Conservation (phyloP, 1,284 basidiomycete genomes). For the Anthracocystis setariae region DNA sequence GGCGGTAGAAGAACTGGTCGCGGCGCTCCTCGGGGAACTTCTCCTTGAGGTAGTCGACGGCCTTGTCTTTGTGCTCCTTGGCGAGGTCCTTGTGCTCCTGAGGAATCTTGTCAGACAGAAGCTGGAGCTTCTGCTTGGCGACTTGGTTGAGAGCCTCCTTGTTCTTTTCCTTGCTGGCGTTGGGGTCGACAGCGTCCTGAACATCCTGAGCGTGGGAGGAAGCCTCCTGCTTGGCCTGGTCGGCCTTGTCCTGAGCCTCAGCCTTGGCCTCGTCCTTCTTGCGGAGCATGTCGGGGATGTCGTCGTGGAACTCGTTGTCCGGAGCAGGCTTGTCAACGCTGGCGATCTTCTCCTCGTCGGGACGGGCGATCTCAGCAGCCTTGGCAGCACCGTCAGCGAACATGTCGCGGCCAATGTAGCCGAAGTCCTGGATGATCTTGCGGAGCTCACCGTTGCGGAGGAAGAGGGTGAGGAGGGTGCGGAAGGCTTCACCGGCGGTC, state of each 20-base stretch:
- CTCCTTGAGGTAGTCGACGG: conserved; percentile 75
- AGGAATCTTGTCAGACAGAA: conserved; percentile 64
- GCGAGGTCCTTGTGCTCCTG: conserved; percentile 63
- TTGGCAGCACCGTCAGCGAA: conserved; percentile 81
- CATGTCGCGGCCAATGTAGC: conserved; percentile 75
- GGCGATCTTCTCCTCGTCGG: conserved; percentile 75
- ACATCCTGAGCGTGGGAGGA: conserved; percentile 48
- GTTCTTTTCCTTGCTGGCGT: conserved; percentile 68
- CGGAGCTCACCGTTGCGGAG: conserved; percentile 62
- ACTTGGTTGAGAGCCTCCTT: conserved; percentile 68
- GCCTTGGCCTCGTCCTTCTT: conserved; percentile 62
- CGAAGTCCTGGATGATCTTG: conserved; percentile 61
- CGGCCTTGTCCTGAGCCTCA: conserved; percentile 48
- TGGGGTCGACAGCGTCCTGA: conserved; percentile 58
- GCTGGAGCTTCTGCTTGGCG: conserved; percentile 69
- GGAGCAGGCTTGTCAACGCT: conserved; percentile 75
- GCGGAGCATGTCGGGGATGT: conserved; percentile 69
- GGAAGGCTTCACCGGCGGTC: conserved; percentile 62
- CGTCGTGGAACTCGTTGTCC: conserved; percentile 69
- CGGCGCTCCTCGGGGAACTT: conserved; percentile 87
- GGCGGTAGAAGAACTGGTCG: conserved; percentile 81
- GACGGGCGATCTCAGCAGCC: conserved; percentile 78
- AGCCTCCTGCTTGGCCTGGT: conserved; percentile 48
- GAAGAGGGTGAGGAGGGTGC: conserved; percentile 63
- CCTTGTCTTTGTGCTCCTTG: conserved; percentile 60